Base-by-base conservation (phyloP, 2,329 filamentous ascomycete species). In the Aureobasidium uvarum region DNA sequence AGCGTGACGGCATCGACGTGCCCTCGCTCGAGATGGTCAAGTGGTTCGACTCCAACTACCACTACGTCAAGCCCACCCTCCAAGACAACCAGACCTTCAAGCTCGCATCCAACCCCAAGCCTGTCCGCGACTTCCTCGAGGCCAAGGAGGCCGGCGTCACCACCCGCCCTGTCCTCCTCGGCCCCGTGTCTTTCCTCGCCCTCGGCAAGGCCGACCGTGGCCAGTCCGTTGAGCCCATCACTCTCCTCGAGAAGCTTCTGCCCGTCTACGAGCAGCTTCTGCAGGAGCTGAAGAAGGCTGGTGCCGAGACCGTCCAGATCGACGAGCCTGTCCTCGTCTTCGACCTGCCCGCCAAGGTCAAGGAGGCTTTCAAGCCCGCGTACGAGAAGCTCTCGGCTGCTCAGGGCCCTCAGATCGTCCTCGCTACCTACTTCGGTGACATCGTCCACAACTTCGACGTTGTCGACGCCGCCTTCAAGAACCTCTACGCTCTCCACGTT, bases 41-140 rank as follows among this genome's bases (percentile, higher is more conserved):
- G 86, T 99, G 95, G 95, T 99, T 99, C 79, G 95, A 99, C 86
- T 96, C 92, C 71, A 99, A 99, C 90, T 99, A 99, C 89, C 95
- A 98, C 87, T 99, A 99, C 81, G 95, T 98, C 83, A 98, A 98
- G 89, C 95, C 95, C 70, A 97, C 95, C 69, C 87, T 99, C 72
- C 92, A 97, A 83, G 89, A 97, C 83, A 90, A 91, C 86, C 95
- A 99, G 87, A 89, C 86, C 77, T 99, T 99, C 89, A 93, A 89
- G 82, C 91, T 99, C 69, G 81, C 85, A 69, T 82, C 86, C 73
- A 89, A 89, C 80, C 92, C 95, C 79, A 99, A 99, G 89, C 92
- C 95, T 73, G 91, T 99, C 71, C 84, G 79, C 73, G 91, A 99
- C 81, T 99, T 95, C 87, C 85, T 90, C 74, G 95, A 99, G 86